Conservation (phyloP, 208 protist species). For the Naegleria gruberi region DNA sequence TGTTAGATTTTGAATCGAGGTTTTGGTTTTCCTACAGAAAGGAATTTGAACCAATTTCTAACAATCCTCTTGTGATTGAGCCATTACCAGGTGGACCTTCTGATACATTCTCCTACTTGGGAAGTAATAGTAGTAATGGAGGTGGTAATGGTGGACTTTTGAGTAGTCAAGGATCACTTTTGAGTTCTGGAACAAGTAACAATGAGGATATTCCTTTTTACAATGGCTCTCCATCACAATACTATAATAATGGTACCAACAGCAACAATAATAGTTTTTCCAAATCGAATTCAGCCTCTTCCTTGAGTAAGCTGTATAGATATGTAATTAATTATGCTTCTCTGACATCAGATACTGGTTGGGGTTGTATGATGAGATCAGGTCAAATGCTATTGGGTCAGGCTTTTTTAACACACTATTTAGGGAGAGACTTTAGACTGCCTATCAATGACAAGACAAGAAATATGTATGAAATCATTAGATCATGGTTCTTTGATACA, state of each 20-base stretch:
- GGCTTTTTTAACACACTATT: slow-evolving; percentile 45
- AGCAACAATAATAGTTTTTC: neutral
- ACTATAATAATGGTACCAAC: neutral
- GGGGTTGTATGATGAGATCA: slow-evolving; percentile 77
- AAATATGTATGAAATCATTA: slow-evolving; percentile 3
- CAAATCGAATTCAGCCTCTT: neutral
- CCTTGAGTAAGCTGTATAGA: neutral
- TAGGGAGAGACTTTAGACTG: slow-evolving; percentile 23
- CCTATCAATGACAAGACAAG: slow-evolving; percentile 1
- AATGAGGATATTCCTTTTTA: neutral
- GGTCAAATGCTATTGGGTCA: slow-evolving; percentile 70
- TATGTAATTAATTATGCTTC: slow-evolving; percentile 27
- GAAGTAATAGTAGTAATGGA: neutral
- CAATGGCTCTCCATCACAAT: neutral
- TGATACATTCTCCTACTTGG: neutral
- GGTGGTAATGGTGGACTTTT: neutral
- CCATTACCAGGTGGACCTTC: neutral
- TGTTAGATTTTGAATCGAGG: neutral
- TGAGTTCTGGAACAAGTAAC: neutral
- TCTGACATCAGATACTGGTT: slow-evolving; percentile 57
- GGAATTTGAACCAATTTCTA: slow-evolving; percentile 7
- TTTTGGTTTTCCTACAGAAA: slow-evolving; percentile 18
- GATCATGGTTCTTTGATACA: slow-evolving; percentile 33
- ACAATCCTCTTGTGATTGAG: neutral
- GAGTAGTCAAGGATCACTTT: neutral